Percentiles rank a stretch among this genome's conserved stretches.
These are phyloP conservation scores for Naegleria gruberi DNA, from an alignment of 208 protist species.

Conservation along the genomic window DNA sequence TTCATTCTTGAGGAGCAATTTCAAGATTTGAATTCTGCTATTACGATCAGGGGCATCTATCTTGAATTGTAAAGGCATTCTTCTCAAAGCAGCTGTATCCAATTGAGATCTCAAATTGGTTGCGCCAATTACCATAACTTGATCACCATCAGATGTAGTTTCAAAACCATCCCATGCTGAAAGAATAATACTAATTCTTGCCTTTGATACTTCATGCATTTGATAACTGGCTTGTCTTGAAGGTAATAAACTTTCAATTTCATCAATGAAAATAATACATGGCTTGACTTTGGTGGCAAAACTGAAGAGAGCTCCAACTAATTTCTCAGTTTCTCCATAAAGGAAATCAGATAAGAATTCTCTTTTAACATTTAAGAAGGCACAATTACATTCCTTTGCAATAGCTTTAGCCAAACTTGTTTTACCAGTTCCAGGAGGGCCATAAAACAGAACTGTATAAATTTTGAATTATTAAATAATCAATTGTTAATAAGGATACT, in stretches of 20 bases:
- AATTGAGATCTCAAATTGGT: constrained; percentile 55
- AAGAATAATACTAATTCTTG: constrained; percentile 46
- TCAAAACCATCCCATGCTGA: constrained; percentile 45
- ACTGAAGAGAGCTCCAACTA: constrained; percentile 74
- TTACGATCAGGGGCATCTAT: not conserved
- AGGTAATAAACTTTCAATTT: constrained; percentile 76
- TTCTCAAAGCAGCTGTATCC: not conserved
- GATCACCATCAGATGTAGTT: not conserved
- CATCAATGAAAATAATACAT: constrained; percentile 79
- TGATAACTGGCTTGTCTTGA: constrained; percentile 44
- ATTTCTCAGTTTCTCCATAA: constrained; percentile 89
- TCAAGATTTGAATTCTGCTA: not conserved
- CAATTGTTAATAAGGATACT: too few relatives aligned
- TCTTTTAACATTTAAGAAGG: constrained; percentile 3
- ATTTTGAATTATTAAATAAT: too few relatives aligned
- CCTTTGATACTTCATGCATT: constrained; percentile 37
- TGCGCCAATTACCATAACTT: constrained; percentile 37
- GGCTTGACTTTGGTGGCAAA: constrained; percentile 64
- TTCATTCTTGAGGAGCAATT: not conserved
- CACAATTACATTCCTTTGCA: constrained; percentile 48
- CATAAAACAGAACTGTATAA: not conserved
- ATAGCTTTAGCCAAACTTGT: constrained; percentile 76
- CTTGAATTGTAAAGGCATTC: not conserved
- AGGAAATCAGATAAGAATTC: not conserved
- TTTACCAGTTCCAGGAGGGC: constrained; percentile 44